phyloP scores from a whole-genome alignment of 2,329 filamentous ascomycete genomes.

The Apiospora arundinis region DNA sequence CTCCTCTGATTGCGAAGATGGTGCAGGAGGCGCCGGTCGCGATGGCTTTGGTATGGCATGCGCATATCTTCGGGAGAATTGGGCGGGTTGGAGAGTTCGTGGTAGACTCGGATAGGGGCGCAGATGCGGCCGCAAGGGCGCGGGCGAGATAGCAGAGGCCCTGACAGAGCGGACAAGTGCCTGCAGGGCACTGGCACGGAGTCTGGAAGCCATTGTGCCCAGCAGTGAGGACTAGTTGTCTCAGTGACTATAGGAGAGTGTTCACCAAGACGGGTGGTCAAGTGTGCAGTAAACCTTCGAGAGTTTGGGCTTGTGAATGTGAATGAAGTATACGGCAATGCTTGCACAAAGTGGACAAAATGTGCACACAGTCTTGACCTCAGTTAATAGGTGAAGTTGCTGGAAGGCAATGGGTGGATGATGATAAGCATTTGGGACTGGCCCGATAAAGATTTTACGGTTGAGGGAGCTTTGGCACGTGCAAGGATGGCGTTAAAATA shows the following conservation, averaged over 20 bases:
- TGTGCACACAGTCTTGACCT: no score
- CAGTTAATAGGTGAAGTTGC: not conserved
- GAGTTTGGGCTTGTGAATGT: not conserved
- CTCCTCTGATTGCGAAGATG: not conserved
- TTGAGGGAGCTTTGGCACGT: not conserved
- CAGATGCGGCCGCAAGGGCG: slow-evolving; percentile 26
- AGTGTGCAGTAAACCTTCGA: not conserved
- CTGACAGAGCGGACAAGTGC: slow-evolving; percentile 28
- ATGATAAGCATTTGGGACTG: not conserved
- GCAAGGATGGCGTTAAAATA: not conserved
- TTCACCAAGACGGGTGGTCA: not conserved
- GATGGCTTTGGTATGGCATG: slow-evolving; percentile 40
- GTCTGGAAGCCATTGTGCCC: slow-evolving; percentile 21
- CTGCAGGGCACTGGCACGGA: slow-evolving; percentile 26
- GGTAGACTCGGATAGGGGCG: slow-evolving; percentile 34
- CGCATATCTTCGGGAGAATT: slow-evolving; percentile 32
- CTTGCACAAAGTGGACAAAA: not conserved
- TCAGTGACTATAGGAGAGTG: not conserved
- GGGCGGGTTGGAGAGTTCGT: slow-evolving; percentile 32
- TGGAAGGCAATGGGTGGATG: not conserved
- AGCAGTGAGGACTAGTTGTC: not conserved
- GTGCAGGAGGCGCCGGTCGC: slow-evolving; percentile 13
- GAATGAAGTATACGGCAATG: not conserved
- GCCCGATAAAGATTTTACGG: slow-evolving; percentile 15
- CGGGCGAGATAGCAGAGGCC: slow-evolving; percentile 22